These are phyloP conservation scores for Ammopiptanthus mongolicus DNA, from an alignment of 306 rosid genomes.

Conservation along the genomic window DNA sequence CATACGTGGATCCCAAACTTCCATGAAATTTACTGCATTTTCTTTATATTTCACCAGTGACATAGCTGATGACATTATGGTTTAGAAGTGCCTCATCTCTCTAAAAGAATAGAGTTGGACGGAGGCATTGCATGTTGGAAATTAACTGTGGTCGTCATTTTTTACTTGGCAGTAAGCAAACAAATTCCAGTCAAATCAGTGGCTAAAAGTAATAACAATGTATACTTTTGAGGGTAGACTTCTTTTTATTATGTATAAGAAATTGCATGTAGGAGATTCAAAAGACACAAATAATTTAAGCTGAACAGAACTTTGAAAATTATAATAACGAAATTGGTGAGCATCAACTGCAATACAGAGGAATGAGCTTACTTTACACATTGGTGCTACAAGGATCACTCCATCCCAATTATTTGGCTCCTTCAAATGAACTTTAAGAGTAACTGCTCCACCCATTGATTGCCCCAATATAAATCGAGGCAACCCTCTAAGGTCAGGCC, in stretches of 20 bases:
- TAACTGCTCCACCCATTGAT: conserved; percentile 92
- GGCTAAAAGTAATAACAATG: neutral
- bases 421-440: conserved; percentile 70
- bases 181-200: neutral
- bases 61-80: neutral
- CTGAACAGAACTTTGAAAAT: neutral
- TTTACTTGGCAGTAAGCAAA: neutral
- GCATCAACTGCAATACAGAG: conserved; percentile 1
- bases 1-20: neutral
- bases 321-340: neutral
- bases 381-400: conserved; percentile 80
- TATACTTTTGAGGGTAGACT: neutral
- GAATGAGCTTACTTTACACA: conserved; percentile 78
- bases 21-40: neutral
- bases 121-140: neutral
- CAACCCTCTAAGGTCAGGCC: conserved; percentile 61
- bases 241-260: neutral
- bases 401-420: conserved; percentile 79
- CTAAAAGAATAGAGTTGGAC: neutral
- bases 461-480: conserved; percentile 73
- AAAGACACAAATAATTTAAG: neutral
- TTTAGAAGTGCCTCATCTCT: neutral
- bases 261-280: neutral
- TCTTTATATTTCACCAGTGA: neutral
- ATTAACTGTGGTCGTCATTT: neutral